Base-by-base conservation (phyloP, 345 rosid species). In the Boechera divaricarpa region DNA sequence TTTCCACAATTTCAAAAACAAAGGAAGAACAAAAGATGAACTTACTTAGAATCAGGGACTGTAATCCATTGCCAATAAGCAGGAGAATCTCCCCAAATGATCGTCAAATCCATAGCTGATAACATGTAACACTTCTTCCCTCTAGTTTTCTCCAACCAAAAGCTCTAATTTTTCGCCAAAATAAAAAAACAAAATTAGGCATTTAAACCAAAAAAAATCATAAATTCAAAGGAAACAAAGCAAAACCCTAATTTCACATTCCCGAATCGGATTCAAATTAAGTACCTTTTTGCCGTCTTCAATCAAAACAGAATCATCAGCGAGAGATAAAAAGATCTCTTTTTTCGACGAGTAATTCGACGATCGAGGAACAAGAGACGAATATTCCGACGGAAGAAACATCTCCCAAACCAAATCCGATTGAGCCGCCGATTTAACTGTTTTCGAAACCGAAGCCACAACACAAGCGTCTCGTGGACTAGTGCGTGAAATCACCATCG, bases 81-180 rank as follows among this genome's bases (percentile, higher is more conserved):
- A 29, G 88, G 85, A 21, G 85, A 76, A 69, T 82, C 88, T 38
- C 89, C 77, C 89, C 93, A 89, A 1, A 79, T 47, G 70, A 89
- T 89, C 8, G 15, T 13, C 10, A 89, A 86, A 13, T 79, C 87
- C 80, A 83, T 83, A 0, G 93, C 82, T 0, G 93, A 85, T 55
- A 87, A 18, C 91, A 89, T 85, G 70, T 66, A 89, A 70, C 91
- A 87, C 61, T 82, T 84, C 83, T 84, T 87, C 67, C 91, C 93
- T 70, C 67, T 89, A 33, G 6, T 4, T 60, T 83, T 83, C 56
- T 89, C 93, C 81, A 89, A 60, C 63, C 75, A 86, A 63, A 87
- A 80, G 82, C 89, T 83, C 93, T 89, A 21, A 15, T 32, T 16
- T 67, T 55, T 56, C 63, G 5, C 69, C 10, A 53, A 54, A 13